Evolutionary conservation across 2,329 filamentous ascomycete species (phyloP).

Genomic region (Fusarium nanum): DNA sequence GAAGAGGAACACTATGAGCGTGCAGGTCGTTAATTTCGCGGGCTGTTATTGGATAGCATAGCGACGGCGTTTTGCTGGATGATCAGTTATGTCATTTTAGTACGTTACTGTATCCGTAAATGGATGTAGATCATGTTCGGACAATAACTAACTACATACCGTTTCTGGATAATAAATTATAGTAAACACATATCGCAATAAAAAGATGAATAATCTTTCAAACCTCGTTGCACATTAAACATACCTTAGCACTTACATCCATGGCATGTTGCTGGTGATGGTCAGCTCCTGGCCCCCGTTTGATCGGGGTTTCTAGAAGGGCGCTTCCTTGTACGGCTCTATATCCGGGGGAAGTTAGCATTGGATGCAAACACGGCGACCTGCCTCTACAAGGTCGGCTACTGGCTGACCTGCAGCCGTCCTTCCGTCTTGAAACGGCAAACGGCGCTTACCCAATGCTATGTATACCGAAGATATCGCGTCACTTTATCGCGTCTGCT

Average conservation of each 20-base stretch:
- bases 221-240: neutral
- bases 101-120: neutral
- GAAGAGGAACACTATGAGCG: slow-evolving; percentile 32
- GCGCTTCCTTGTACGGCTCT: slow-evolving; percentile 4
- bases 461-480: neutral
- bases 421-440: slow-evolving; percentile 11
- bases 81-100: neutral
- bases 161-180: neutral
- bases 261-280: neutral
- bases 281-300: neutral
- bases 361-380: slow-evolving; percentile 20
- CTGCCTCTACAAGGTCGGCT: neutral
- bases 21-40: slow-evolving; percentile 5
- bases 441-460: neutral
- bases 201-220: neutral
- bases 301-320: slow-evolving; percentile 11
- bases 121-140: slow-evolving; percentile 14
- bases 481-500: neutral
- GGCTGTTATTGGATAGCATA: slow-evolving; percentile 33
- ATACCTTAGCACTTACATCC: neutral
- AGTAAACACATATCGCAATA: neutral
- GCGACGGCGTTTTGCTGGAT: slow-evolving; percentile 41
- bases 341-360: slow-evolving; percentile 6
- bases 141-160: neutral
- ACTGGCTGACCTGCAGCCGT: neutral